Evolutionary conservation across 139 green algal species (phyloP).

Genomic region (Chlamydomonas sp.): DNA sequence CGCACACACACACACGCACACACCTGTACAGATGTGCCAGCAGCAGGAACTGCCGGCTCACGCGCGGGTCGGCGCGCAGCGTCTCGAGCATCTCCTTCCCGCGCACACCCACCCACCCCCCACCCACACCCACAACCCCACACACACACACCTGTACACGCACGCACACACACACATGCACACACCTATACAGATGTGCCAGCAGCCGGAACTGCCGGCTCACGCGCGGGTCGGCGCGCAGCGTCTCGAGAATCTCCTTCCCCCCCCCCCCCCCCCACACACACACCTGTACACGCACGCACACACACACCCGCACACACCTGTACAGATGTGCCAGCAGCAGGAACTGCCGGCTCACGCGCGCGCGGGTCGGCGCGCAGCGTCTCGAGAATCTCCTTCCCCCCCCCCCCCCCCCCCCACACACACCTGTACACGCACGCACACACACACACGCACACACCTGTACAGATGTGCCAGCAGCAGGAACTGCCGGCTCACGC

Average conservation of each 20-base stretch:
- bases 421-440: neutral
- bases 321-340: neutral
- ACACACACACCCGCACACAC: neutral
- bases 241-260: neutral
- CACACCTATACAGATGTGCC: neutral
- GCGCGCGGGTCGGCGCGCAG: no score
- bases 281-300: neutral
- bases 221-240: no score
- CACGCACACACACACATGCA: neutral
- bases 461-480: neutral
- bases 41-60: slow-evolving; percentile 70
- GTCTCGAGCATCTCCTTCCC: no score
- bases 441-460: neutral
- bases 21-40: slow-evolving; percentile 66
- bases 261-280: neutral
- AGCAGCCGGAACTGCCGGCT: neutral
- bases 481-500: neutral
- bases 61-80: slow-evolving; percentile 39
- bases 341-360: no score
- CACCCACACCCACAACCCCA: no score
- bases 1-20: no score
- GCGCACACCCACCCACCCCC: no score
- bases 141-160: no score
- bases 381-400: no score
- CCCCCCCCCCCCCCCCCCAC: no score